Base-by-base conservation (phyloP, 2,329 filamentous ascomycete species). In the Salinomyces thailandicus region DNA sequence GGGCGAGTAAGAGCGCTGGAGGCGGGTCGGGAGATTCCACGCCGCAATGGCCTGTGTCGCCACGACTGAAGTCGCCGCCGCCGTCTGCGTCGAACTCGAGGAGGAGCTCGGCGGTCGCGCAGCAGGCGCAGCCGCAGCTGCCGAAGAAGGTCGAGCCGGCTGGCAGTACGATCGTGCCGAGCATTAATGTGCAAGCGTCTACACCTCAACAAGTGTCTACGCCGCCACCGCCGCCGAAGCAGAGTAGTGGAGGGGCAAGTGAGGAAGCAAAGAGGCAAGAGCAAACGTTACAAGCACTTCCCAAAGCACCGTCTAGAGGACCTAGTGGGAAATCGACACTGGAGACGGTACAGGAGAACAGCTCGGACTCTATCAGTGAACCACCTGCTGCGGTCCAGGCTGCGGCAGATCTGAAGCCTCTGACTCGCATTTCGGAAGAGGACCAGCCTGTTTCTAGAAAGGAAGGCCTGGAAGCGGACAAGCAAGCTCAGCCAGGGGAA, bases 1-100 rank as follows among this genome's bases (percentile, higher is more conserved):
- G 48, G 24, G 39, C 36, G 13, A 81, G 11, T 72, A 79, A 51
- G 85, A 86, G 58, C 63, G 65, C 43, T 54, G 59, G 33, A n/a
- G 34, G 68, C 27, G 60, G 58, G 14, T 57, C 56, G 37, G 61
- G 62, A 32, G 63, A 66, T 36, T 64, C 52, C 39, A 71, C 71
- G 36, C 76, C 76, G 44, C 73, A 79, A 60, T 89, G 83, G 82
- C 81, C 84, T 17, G 63, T 81, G 43, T 87, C 83, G 31, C 83
- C 84, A 31, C 73, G 83, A 44, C 59, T 91, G 45, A 81, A 79
- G 56, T 53, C 84, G 5, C 84, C 84, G 37, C 81, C 84, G 14
- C 81, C 82, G 9, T 55, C 64, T 24, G 52, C 55, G 36, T 58
- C 60, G 3, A 60, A 54, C 35, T 67, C 63, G 18, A 58, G 64